Base-by-base conservation (phyloP, 805 yeast species). In the Metschnikowia borealis region DNA sequence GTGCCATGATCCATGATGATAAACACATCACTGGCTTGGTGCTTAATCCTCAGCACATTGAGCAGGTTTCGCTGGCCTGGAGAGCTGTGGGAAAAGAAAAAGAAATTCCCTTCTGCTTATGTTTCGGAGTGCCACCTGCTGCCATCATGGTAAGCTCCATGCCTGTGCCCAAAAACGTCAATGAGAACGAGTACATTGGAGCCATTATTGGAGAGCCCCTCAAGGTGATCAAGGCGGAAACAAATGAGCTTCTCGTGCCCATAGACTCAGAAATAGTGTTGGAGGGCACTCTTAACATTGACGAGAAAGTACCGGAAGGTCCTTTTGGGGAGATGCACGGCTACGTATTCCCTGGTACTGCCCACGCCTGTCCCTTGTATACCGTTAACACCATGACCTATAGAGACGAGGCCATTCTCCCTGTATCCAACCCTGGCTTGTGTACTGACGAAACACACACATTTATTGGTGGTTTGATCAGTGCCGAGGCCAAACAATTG, bases 111-210 rank as follows among this genome's bases (percentile, higher is more conserved):
- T 59, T 54, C 41, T 57, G 59, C 5, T 53, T 63, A 42, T 54
- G 60, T 43, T 63, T 63, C 46, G 67, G 66, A 39, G 66, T 60
- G 26, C 67, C 66, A 11, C 66, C 67, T 2, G 65, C 67, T 11
- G 63, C 66, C 13, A 62, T 63, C 21, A 44, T 63, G 39, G 62
- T 57, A 15, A 52, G 60, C 47, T 40, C 46, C 29, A 47, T 47
- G 49, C 63, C 57, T 80, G 64, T 49, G 80, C 83, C 53, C 80
- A 46, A 71, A 15, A 58, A 57, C 2, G 58, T 44, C 26, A 47
- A 51, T 35, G 67, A 62, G 47, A 48, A 51, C 5, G 66, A 62
- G 23, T 62, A 54, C 46, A 52, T 62, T 35, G 65, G 65, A 18
- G 61, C 65, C 10, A 36, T 62, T n/a, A 50, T 60, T 8, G 65